These are phyloP conservation scores for Salix caprea DNA, from an alignment of 345 rosid species.

Conservation along the genomic window DNA sequence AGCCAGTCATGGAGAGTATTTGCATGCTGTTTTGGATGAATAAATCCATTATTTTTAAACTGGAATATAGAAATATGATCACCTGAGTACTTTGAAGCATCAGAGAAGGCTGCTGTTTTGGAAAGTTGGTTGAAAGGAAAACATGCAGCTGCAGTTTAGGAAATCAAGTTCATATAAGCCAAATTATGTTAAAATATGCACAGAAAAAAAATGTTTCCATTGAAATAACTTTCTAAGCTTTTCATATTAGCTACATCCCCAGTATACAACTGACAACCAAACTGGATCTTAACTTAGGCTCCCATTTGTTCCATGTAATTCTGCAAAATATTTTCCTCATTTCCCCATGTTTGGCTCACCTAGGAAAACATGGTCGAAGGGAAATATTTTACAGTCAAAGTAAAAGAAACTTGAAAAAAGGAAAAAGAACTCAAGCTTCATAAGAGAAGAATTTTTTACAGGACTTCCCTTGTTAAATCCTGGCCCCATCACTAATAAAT, in stretches of 20 bases:
- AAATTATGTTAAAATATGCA: not conserved
- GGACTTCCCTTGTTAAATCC: too few relatives aligned
- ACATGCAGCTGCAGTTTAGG: constrained; percentile 58
- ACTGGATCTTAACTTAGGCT: not conserved
- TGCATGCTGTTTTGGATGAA: not conserved
- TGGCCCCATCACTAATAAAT: too few relatives aligned
- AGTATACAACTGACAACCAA: not conserved
- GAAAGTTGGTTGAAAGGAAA: constrained; percentile 66
- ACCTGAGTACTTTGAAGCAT: constrained; percentile 90
- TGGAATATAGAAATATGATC: not conserved
- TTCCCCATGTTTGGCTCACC: not conserved
- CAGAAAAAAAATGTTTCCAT: not conserved
- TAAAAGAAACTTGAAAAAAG: too few relatives aligned
- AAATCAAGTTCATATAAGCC: not conserved
- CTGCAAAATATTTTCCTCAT: not conserved
- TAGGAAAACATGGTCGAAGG: not conserved
- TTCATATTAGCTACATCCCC: not conserved
- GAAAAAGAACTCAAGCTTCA: too few relatives aligned
- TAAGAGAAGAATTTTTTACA: too few relatives aligned
- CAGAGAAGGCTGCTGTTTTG: constrained; percentile 75
- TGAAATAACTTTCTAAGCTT: not conserved
- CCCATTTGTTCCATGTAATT: not conserved
- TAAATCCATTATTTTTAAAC: not conserved
- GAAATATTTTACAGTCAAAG: not conserved
- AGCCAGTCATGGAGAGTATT: not conserved